A percentile compares a stretch with the other conserved stretches of the same genome.
These are phyloP conservation scores for Venturia carpophila DNA, from an alignment of 2,329 filamentous ascomycete genomes.

Conservation along the genomic window DNA sequence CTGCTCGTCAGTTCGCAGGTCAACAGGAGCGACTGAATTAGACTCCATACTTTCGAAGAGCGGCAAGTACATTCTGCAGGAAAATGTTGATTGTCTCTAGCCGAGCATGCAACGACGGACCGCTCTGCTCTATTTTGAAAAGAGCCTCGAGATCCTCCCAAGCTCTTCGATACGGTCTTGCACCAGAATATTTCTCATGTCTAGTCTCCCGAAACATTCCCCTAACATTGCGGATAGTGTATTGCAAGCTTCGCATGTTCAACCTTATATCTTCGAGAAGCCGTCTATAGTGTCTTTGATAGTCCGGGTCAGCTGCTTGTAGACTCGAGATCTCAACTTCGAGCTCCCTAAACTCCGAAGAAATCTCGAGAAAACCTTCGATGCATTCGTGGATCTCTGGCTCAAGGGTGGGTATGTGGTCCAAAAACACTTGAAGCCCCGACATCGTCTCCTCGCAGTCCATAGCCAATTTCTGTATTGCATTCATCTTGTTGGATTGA, in stretches of 20 bases:
- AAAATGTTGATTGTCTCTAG: conserved; percentile 45
- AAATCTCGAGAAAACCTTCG: conserved; percentile 48
- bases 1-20: conserved; percentile 20
- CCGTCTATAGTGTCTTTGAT: conserved; percentile 1
- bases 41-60: conserved; percentile 39
- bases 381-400: conserved; percentile 48
- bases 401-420: conserved; percentile 43
- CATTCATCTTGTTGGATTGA: not conserved
- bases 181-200: conserved; percentile 30
- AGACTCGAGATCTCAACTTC: conserved; percentile 25
- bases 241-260: conserved; percentile 17
- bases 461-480: conserved; percentile 21
- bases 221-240: conserved; percentile 15
- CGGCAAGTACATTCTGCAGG: conserved; percentile 37
- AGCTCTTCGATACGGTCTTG: conserved; percentile 38
- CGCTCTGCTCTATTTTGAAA: conserved; percentile 39
- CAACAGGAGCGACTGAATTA: conserved; percentile 3
- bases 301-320: conserved; percentile 12
- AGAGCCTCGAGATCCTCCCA: conserved; percentile 44
- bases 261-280: conserved; percentile 18
- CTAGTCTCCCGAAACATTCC: conserved; percentile 37
- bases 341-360: conserved; percentile 42
- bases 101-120: conserved; percentile 39
- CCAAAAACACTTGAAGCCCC: conserved; percentile 43
- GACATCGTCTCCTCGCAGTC: conserved; percentile 47